Evolutionary conservation across 371 early-diverging fungal genomes (phyloP).

Genomic region (Mucor indicus): DNA sequence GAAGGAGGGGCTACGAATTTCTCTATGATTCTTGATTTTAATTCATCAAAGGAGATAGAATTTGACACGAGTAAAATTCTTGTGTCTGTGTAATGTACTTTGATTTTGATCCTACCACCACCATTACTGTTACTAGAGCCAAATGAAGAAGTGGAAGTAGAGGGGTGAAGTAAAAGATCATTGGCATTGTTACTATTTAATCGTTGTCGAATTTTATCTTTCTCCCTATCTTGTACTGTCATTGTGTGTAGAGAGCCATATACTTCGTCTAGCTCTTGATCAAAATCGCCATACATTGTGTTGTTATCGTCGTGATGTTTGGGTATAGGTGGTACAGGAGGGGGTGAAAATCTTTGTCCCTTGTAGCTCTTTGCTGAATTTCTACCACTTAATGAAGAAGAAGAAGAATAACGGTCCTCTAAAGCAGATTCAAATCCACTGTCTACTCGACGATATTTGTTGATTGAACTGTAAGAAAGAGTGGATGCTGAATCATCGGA

Average conservation of each 20-base stretch:
- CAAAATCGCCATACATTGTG: conserved; percentile 21
- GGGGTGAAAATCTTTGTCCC: conserved; percentile 15
- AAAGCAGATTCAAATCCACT: conserved; percentile 42
- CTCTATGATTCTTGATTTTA: conserved; percentile 58
- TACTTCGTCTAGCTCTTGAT: conserved; percentile 32
- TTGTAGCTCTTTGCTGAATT: conserved; percentile 16
- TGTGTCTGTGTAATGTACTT: conserved; percentile 75
- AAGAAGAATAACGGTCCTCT: conserved; percentile 34
- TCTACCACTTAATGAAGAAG: conserved; percentile 13
- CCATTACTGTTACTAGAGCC: conserved; percentile 8
- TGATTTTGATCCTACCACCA: conserved; percentile 63
- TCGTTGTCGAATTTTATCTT: conserved; percentile 7
- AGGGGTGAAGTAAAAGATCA: conserved; percentile 6
- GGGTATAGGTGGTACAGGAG: conserved; percentile 41
- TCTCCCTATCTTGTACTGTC: conserved; percentile 12
- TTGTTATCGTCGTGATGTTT: conserved; percentile 4
- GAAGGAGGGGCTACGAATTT: conserved; percentile 56
- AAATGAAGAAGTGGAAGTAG: conserved; percentile 23
- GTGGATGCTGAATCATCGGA: conserved; percentile 31
- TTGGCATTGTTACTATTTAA: conserved; percentile 5
- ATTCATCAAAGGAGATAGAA: conserved; percentile 57
- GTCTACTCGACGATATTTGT: conserved; percentile 27
- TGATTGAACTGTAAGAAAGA: conserved; percentile 16
- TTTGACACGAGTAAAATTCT: conserved; percentile 67
- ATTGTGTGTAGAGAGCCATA: conserved; percentile 28